phyloP scores from a whole-genome alignment of 75 land plant species.

The Azolla pinnata region DNA sequence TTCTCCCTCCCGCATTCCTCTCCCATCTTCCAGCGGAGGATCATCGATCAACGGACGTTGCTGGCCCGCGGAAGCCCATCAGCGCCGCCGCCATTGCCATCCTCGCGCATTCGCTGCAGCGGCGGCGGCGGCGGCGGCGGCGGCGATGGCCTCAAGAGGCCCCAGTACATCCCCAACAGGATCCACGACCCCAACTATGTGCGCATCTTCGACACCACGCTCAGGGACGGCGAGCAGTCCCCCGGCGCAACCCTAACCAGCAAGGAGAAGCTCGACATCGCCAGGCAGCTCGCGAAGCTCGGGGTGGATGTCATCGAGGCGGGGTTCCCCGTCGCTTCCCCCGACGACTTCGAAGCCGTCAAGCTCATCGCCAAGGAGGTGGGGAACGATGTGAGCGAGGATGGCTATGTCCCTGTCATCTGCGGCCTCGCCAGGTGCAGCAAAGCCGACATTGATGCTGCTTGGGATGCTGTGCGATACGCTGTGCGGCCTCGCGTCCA shows the following conservation, averaged over 20 bases:
- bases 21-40: neutral
- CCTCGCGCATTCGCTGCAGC: neutral
- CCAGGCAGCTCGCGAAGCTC: slow-evolving; percentile 62
- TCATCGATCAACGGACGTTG: neutral
- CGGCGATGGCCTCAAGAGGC: slow-evolving; percentile 21
- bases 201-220: slow-evolving; percentile 89
- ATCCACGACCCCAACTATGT: slow-evolving; percentile 81
- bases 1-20: neutral
- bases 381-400: slow-evolving; percentile 53
- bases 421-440: slow-evolving; percentile 86
- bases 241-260: slow-evolving; percentile 89
- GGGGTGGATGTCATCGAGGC: slow-evolving; percentile 98
- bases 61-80: neutral
- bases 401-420: slow-evolving; percentile 78
- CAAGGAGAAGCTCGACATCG: slow-evolving; percentile 82
- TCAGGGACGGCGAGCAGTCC: slow-evolving; percentile 95
- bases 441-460: slow-evolving; percentile 61
- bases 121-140: neutral
- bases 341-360: slow-evolving; percentile 69
- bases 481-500: slow-evolving; percentile 75
- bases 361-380: slow-evolving; percentile 64
- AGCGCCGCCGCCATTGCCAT: neutral
- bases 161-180: slow-evolving; percentile 57
- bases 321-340: slow-evolving; percentile 85
- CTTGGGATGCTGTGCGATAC: slow-evolving; percentile 80